A percentile compares a stretch with the other conserved stretches of the same genome.
phyloP scores from a whole-genome alignment of 2,329 filamentous ascomycete species.

The Gremmenia infestans region DNA sequence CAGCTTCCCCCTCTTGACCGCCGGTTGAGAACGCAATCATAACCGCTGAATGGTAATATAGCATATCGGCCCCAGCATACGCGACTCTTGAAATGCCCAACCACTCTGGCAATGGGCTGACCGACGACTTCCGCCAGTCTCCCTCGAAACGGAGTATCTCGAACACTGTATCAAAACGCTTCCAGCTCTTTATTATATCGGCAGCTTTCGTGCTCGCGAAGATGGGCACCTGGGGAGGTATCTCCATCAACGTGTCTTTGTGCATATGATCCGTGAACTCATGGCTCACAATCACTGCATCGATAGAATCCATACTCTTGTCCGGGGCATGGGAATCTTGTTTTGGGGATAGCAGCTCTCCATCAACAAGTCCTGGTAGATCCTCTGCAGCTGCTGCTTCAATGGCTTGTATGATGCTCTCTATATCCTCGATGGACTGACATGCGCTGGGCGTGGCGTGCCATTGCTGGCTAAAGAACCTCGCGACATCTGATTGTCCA shows the following conservation, averaged over 20 bases:
- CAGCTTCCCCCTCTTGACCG: conserved; percentile 41
- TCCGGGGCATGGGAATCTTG: neutral
- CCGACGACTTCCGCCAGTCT: conserved; percentile 29
- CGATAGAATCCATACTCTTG: conserved; percentile 37
- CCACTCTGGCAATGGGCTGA: conserved; percentile 49
- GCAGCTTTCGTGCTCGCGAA: conserved; percentile 57
- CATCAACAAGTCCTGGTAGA: neutral
- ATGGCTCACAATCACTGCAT: conserved; percentile 56
- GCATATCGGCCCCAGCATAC: conserved; percentile 44
- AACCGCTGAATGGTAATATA: conserved; percentile 59
- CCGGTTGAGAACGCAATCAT: conserved; percentile 47
- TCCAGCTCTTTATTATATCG: conserved; percentile 50
- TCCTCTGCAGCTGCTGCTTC: conserved; percentile 33
- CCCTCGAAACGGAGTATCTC: conserved; percentile 23
- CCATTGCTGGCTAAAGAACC: conserved; percentile 62
- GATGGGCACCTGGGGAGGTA: conserved; percentile 49
- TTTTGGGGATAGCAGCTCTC: neutral
- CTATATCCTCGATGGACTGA: conserved; percentile 49
- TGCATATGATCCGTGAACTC: conserved; percentile 68
- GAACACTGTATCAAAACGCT: conserved; percentile 53
- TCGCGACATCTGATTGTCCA: conserved; percentile 56
- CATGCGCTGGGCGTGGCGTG: conserved; percentile 52
- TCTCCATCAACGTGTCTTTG: conserved; percentile 51
- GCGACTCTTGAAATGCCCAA: conserved; percentile 55
- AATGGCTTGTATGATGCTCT: conserved; percentile 44